Evolutionary conservation across 2,329 filamentous ascomycete genomes (phyloP).

Genomic region (Aureobasidium sp.): DNA sequence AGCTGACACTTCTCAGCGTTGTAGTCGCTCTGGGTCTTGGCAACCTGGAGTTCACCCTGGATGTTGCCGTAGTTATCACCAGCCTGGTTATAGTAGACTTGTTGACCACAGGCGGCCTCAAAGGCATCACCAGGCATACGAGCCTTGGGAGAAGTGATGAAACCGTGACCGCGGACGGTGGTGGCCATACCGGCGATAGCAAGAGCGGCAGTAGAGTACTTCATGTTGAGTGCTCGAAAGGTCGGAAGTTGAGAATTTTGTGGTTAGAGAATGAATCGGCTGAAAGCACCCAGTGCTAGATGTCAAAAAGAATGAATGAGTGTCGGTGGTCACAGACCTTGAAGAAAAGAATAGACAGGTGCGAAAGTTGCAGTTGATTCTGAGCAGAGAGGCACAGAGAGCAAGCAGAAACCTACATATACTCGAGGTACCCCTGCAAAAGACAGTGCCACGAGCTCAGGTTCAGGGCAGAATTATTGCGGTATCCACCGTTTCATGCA

Average conservation of each 20-base stretch:
- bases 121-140: conserved; percentile 48
- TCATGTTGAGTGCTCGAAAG: conserved; percentile 22
- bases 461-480: not conserved
- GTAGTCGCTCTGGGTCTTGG: conserved; percentile 42
- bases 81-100: conserved; percentile 47
- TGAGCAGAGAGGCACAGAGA: not conserved
- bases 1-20: conserved; percentile 42
- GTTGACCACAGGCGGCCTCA: conserved; percentile 46
- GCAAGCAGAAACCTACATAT: conserved; percentile 12
- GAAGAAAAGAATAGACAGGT: conserved; percentile 16
- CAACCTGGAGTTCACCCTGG: conserved; percentile 48
- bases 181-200: conserved; percentile 38
- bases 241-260: conserved; percentile 5
- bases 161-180: conserved; percentile 48
- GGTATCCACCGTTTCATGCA: conserved; percentile 2
- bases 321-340: conserved; percentile 28
- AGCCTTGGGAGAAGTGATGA: conserved; percentile 41
- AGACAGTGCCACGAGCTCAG: conserved; percentile 4
- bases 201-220: conserved; percentile 33
- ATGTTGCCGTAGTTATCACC: conserved; percentile 52
- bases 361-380: conserved; percentile 7
- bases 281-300: conserved; percentile 20
- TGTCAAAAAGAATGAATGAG: conserved; percentile 21
- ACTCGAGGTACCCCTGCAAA: not conserved
- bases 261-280: conserved; percentile 9